These are phyloP conservation scores for Naganishia sp. DNA, from an alignment of 1,284 basidiomycete species.

Conservation along the genomic window DNA sequence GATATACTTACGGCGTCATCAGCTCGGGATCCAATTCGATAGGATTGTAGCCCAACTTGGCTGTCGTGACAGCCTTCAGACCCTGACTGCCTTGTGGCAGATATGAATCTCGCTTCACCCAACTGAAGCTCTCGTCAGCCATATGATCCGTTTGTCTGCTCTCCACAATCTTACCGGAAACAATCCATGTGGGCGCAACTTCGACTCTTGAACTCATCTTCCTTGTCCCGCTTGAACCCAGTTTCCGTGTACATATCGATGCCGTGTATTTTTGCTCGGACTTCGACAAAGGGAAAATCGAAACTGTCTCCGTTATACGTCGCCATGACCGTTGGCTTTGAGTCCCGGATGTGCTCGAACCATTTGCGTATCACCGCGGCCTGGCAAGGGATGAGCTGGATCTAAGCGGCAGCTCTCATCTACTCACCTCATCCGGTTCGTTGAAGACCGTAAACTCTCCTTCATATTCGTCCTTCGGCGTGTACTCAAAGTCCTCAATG, in stretches of 20 bases:
- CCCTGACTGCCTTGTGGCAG: slow-evolving; percentile 98
- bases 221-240: slow-evolving; percentile 86
- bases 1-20: slow-evolving; percentile 85
- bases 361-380: slow-evolving; percentile 78
- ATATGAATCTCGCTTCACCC: slow-evolving; percentile 99
- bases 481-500: slow-evolving; percentile 98
- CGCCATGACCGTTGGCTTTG: slow-evolving; percentile 94
- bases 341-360: slow-evolving; percentile 89
- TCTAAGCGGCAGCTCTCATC: background rate
- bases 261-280: slow-evolving; percentile 80
- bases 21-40: slow-evolving; percentile 97
- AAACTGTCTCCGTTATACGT: slow-evolving; percentile 99
- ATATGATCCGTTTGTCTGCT: background rate
- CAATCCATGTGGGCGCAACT: slow-evolving; percentile 98
- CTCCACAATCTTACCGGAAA: slow-evolving; percentile 63
- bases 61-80: slow-evolving; percentile 94
- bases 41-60: slow-evolving; percentile 95
- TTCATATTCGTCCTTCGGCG: slow-evolving; percentile 96
- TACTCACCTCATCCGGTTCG: slow-evolving; percentile 80
- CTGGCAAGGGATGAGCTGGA: slow-evolving; percentile 51
- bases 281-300: slow-evolving; percentile 98
- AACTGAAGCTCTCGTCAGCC: slow-evolving; percentile 51
- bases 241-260: slow-evolving; percentile 96
- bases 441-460: slow-evolving; percentile 97
- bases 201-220: slow-evolving; percentile 93